Evolutionary conservation across 768 basidiomycete species (phyloP).

Genomic region (Trametes cubensis): DNA sequence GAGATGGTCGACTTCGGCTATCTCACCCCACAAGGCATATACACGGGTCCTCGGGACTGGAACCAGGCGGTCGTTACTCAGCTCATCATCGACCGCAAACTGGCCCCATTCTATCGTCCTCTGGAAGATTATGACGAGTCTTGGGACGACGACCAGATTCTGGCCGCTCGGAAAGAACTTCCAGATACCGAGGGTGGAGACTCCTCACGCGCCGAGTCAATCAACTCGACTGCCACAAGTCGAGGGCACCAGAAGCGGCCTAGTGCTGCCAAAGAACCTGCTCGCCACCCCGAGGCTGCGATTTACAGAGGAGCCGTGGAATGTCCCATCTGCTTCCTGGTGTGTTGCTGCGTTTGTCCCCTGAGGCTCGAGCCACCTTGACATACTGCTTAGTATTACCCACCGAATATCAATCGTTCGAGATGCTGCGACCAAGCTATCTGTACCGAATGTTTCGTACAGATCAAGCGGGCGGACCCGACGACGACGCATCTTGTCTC

Average conservation of each 20-base stretch:
- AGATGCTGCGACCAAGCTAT: conserved; percentile 98
- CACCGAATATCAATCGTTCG: conserved; percentile 94
- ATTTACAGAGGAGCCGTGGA: conserved; percentile 86
- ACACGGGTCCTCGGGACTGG: conserved; percentile 86
- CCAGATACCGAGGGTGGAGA: conserved; percentile 52
- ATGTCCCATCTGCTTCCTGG: conserved; percentile 98
- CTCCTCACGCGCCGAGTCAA: conserved; percentile 48
- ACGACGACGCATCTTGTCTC: conserved; percentile 94
- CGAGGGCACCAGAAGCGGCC: conserved; percentile 57
- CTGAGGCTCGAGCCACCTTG: conserved; percentile 22
- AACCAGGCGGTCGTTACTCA: conserved; percentile 85
- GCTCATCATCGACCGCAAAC: conserved; percentile 82
- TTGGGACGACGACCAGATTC: conserved; percentile 88
- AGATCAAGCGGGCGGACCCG: conserved; percentile 96
- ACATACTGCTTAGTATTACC: conserved; percentile 75
- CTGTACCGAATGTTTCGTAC: conserved; percentile 98
- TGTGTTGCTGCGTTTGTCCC: conserved; percentile 44
- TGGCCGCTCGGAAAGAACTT: conserved; percentile 74
- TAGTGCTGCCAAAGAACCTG: conserved; percentile 61
- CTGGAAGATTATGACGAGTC: conserved; percentile 89
- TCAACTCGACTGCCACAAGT: conserved; percentile 37
- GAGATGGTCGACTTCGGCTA: conserved; percentile 83
- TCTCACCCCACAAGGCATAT: conserved; percentile 83
- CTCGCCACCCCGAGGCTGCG: conserved; percentile 69
- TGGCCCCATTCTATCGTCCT: conserved; percentile 96